These are phyloP conservation scores for Tulasnella calospora DNA, from an alignment of 768 basidiomycete genomes.

Conservation along the genomic window DNA sequence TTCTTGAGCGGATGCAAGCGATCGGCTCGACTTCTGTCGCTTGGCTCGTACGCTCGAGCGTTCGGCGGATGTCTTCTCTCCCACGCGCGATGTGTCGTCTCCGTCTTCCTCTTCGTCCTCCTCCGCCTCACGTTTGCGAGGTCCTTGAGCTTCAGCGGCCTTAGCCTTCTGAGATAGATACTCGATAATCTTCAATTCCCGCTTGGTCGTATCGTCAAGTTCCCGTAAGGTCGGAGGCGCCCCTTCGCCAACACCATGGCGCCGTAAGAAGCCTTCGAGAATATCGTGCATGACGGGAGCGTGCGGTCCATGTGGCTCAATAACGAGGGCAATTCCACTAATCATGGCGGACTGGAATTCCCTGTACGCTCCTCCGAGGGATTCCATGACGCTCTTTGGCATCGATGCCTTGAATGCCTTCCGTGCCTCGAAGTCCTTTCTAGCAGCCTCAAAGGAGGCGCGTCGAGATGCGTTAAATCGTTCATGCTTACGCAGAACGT, in stretches of 20 bases:
- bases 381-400: slow-evolving; percentile 59
- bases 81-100: slow-evolving; percentile 3
- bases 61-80: slow-evolving; percentile 24
- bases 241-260: slow-evolving; percentile 43
- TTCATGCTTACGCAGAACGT: slow-evolving; percentile 75
- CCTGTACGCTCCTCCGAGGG: slow-evolving; percentile 70
- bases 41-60: slow-evolving; percentile 16
- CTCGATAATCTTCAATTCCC: slow-evolving; percentile 80
- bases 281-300: slow-evolving; percentile 71
- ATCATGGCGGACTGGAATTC: slow-evolving; percentile 90
- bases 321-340: slow-evolving; percentile 76
- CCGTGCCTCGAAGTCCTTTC: slow-evolving; percentile 78
- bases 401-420: slow-evolving; percentile 59
- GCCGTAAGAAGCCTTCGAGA: slow-evolving; percentile 69
- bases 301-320: slow-evolving; percentile 68
- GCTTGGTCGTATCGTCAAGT: slow-evolving; percentile 73
- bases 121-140: slow-evolving; percentile 22
- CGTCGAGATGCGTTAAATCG: slow-evolving; percentile 73
- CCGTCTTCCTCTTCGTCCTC: slow-evolving; percentile 24
- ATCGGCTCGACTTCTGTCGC: slow-evolving; percentile 17
- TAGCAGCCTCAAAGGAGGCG: slow-evolving; percentile 88
- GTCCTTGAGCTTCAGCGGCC: slow-evolving; percentile 14
- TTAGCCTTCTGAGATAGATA: slow-evolving; percentile 45
- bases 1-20: slow-evolving; percentile 17
- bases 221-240: slow-evolving; percentile 43